Percentiles rank a stretch among this genome's conserved stretches.
Conservation (phyloP, 257 asterid genomes). For the Parsonsia alboflavescens region DNA sequence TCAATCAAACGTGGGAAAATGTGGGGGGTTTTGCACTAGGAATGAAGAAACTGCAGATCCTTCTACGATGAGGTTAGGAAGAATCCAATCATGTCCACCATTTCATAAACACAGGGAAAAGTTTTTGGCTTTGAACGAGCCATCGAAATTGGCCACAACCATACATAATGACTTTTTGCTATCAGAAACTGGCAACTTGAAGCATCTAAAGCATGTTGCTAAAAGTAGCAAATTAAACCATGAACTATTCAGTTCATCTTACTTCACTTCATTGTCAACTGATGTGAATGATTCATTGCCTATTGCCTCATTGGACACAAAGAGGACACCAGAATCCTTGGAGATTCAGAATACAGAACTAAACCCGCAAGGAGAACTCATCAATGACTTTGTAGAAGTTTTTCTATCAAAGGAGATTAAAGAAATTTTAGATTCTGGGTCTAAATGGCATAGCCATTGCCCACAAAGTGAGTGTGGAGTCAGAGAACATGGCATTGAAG, state of each 20-base stretch:
- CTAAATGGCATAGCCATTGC: conserved; percentile 50
- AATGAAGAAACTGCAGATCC: conserved; percentile 23
- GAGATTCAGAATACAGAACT: conserved; percentile 28
- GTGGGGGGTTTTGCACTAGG: conserved; percentile 22
- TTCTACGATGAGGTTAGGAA: conserved; percentile 30
- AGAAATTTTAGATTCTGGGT: conserved; percentile 32
- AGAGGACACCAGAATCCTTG: conserved; percentile 27
- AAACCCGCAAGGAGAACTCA: conserved; percentile 1
- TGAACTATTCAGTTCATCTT: conserved; percentile 25
- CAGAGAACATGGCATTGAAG: conserved; percentile 21
- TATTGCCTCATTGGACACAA: conserved; percentile 26
- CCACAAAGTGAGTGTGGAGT: conserved; percentile 36
- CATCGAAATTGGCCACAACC: conserved; percentile 30
- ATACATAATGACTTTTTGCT: conserved; percentile 15
- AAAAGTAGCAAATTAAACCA: conserved; percentile 28
- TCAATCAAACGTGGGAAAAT: conserved; percentile 17
- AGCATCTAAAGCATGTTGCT: conserved; percentile 24
- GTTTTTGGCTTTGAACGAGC: conserved; percentile 38
- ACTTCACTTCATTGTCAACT: conserved; percentile 25
- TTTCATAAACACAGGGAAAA: conserved; percentile 55
- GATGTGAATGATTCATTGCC: conserved; percentile 29
- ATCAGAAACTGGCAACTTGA: conserved; percentile 32
- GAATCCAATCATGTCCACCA: conserved; percentile 93
- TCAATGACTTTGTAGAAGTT: conserved; percentile 27
- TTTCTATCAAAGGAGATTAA: conserved; percentile 27